These are phyloP conservation scores for Akebia trifoliata DNA, from an alignment of 164 flowering plant species.

Conservation along the genomic window DNA sequence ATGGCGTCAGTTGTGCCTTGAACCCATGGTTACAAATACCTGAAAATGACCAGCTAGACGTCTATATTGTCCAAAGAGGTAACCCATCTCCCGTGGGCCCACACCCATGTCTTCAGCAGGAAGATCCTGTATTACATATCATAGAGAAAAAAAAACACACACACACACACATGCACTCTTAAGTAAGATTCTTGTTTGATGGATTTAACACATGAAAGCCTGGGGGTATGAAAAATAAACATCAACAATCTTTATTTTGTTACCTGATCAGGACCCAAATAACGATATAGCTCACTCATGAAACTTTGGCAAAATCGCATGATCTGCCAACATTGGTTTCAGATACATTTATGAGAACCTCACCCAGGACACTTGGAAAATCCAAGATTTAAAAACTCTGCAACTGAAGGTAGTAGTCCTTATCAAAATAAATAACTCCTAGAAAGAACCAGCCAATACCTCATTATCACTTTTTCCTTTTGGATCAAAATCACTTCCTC, in stretches of 20 bases:
- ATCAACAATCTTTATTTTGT: conserved; percentile 5
- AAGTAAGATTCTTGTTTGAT: neutral
- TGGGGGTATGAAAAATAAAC: neutral
- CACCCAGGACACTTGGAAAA: conserved; percentile 8
- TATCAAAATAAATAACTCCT: conserved; percentile 2
- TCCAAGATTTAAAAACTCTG: neutral
- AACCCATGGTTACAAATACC: conserved; percentile 30
- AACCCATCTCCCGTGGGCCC: conserved; percentile 97
- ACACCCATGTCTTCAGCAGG: conserved; percentile 99
- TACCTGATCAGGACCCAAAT: conserved; percentile 92
- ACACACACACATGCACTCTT: neutral
- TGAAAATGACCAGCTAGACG: conserved; percentile 91
- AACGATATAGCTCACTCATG: conserved; percentile 87
- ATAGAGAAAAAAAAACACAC: conserved; percentile 4
- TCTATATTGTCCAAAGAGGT: conserved; percentile 92
- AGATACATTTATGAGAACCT: conserved; percentile 1
- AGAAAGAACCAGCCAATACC: conserved; percentile 34
- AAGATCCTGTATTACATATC: conserved; percentile 57
- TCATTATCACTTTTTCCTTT: conserved; percentile 94
- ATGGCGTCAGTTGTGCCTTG: neutral
- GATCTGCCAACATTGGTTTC: conserved; percentile 43
- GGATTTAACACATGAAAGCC: neutral
- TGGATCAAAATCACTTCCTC: conserved; percentile 99
- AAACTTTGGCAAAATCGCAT: conserved; percentile 99
- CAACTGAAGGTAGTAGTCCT: conserved; percentile 4